Evolutionary conservation across 805 yeast genomes (phyloP).

Genomic region (Saturnispora gosingensis): DNA sequence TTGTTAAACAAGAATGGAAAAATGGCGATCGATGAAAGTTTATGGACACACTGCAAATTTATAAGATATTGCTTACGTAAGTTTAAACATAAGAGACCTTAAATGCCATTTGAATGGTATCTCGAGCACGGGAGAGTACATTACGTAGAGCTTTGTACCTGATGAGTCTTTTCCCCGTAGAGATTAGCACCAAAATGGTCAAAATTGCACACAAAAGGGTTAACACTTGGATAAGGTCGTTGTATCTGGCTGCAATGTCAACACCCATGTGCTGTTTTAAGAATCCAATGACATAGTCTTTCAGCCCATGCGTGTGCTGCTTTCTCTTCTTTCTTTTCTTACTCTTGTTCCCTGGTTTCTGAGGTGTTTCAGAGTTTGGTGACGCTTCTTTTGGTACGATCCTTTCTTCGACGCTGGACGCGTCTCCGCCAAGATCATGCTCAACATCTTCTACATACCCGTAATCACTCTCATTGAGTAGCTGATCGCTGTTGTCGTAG

Average conservation of each 20-base stretch:
- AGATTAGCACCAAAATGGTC: neutral
- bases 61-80: neutral
- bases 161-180: neutral
- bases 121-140: neutral
- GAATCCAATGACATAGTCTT: neutral
- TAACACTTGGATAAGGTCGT: neutral
- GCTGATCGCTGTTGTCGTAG: neutral
- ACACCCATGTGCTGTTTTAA: neutral
- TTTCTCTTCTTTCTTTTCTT: neutral
- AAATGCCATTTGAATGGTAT: constrained; percentile 4
- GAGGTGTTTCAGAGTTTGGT: neutral
- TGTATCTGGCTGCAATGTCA: neutral
- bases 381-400: neutral
- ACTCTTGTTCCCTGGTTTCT: neutral
- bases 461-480: neutral
- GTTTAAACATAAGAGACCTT: constrained; percentile 3
- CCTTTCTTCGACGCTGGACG: neutral
- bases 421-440: neutral
- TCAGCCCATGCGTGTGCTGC: neutral
- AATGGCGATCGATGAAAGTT: neutral
- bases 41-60: neutral
- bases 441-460: neutral
- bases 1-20: neutral
- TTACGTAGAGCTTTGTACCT: neutral
- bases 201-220: neutral